Evolutionary conservation across 768 basidiomycete genomes (phyloP), one percentile per base, ranked within the genome.

Genomic region (Phlebiopsis flavidoalba): DNA sequence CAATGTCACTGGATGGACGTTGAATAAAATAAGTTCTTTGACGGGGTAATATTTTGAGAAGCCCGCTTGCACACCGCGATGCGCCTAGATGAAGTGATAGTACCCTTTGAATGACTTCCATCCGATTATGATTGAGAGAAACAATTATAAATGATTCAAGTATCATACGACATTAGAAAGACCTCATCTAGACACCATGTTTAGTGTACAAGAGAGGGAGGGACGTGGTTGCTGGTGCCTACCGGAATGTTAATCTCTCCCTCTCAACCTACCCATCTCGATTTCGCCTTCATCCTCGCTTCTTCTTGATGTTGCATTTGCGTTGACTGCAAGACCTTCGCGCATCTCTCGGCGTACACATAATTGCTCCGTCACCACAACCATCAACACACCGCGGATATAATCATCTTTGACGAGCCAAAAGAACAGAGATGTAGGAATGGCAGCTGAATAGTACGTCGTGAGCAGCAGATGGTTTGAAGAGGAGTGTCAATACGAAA

Each of bases 401-500:
- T 31, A 6, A 6, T 31, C 26, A n/a, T 82, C 73, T 70, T 95
- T 78, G 53, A 95, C 79, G 51, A 86, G 68, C 95, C 95, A 99
- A 78, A 91, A 98, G 80, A 96, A 98, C 37, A 92, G 71, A 1
- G 93, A 95, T 0, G 91, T 91, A 7, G 97, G 97, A 69, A 89
- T 73, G 14, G 85, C 80, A 12, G 85, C 83, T 2, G 93, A 84
- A 72, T 93, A 94, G 75, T 98, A 98, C 40, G 93, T 95, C 57
- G 97, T 96, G 62, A 98, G 77, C 58, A 98, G 88, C 60, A 96
- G 77, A 73, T 99, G 97, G 71, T 88, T n/a, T 91, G 80, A 96
- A 91, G 52, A 91, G 75, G 52, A 98, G 83, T 0, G 97, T 98
- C 61, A 96, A 72, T 8, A 93, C 81, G 74, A 97, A 97, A 76